Conservation (phyloP, 768 basidiomycete genomes). For the Mycena capillaripes region DNA sequence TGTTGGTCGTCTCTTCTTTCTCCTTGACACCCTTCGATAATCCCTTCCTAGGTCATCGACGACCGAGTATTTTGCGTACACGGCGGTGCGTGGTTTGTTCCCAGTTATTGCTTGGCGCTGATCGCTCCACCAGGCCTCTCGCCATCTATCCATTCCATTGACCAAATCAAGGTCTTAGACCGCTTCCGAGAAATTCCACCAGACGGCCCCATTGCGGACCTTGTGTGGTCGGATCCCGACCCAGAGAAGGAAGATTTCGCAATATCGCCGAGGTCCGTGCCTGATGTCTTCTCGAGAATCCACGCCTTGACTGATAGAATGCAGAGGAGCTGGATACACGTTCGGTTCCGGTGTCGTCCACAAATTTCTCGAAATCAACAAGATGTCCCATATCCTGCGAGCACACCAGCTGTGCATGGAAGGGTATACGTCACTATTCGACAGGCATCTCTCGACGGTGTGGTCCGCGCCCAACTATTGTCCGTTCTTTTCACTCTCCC, state of each 20-base stretch:
- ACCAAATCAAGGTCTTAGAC: conserved; percentile 99
- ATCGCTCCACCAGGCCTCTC: conserved; percentile 77
- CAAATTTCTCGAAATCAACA: conserved; percentile 96
- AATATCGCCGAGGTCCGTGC: conserved; percentile 91
- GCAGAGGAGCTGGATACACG: conserved; percentile 97
- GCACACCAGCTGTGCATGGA: conserved; percentile 99
- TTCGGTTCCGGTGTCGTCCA: conserved; percentile 98
- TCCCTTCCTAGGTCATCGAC: conserved; percentile 89
- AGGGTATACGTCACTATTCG: conserved; percentile 97
- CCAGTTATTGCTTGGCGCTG: conserved; percentile 10
- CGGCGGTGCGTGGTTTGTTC: conserved; percentile 73
- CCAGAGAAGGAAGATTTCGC: conserved; percentile 99
- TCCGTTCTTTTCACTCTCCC: neutral
- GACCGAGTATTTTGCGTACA: conserved; percentile 99
- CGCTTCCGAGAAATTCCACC: conserved; percentile 99
- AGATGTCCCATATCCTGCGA: conserved; percentile 97
- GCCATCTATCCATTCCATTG: conserved; percentile 98
- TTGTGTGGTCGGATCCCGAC: conserved; percentile 99
- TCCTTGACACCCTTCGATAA: no score
- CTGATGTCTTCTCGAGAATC: conserved; percentile 27
- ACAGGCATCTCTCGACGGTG: conserved; percentile 95
- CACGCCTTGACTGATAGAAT: conserved; percentile 36
- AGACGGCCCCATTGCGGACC: conserved; percentile 99
- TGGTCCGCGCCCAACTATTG: conserved; percentile 99
- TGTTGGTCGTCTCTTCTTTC: no score